Conservation (phyloP, 1,284 basidiomycete genomes). For the Ustilago hordei region DNA sequence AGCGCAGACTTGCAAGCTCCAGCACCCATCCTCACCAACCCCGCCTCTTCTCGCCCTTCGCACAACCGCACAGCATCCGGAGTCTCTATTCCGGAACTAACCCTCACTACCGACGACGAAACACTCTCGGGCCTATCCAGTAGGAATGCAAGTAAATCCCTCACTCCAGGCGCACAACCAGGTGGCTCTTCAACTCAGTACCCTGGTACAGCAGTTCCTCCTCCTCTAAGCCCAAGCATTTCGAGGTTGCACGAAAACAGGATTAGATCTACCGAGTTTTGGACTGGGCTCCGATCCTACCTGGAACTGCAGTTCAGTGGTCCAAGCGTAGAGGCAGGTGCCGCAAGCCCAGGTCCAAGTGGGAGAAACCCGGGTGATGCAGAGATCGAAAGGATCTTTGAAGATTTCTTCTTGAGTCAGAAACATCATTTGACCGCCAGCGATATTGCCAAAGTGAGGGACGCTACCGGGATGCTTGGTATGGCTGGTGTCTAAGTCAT, state of each 20-base stretch:
- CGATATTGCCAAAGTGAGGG: conserved; percentile 63
- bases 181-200: conserved; percentile 30
- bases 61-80: conserved; percentile 61
- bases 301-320: conserved; percentile 61
- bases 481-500: conserved; percentile 54
- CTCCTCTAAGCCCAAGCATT: conserved; percentile 54
- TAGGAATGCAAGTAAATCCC: conserved; percentile 31
- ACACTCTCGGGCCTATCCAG: conserved; percentile 39
- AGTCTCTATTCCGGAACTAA: conserved; percentile 65
- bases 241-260: conserved; percentile 59
- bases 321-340: conserved; percentile 38
- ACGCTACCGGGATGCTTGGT: conserved; percentile 66
- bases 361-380: conserved; percentile 54
- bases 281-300: conserved; percentile 56
- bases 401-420: conserved; percentile 67
- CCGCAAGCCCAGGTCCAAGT: conserved; percentile 33
- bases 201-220: conserved; percentile 32
- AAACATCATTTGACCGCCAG: conserved; percentile 64
- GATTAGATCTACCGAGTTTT: conserved; percentile 62
- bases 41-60: conserved; percentile 7
- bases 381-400: conserved; percentile 66
- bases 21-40: conserved; percentile 30
- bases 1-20: conserved; percentile 34
- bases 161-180: conserved; percentile 31
- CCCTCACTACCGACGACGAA: conserved; percentile 64